Base-by-base conservation (phyloP, 2,329 filamentous ascomycete genomes). In the Daldinia sp. region DNA sequence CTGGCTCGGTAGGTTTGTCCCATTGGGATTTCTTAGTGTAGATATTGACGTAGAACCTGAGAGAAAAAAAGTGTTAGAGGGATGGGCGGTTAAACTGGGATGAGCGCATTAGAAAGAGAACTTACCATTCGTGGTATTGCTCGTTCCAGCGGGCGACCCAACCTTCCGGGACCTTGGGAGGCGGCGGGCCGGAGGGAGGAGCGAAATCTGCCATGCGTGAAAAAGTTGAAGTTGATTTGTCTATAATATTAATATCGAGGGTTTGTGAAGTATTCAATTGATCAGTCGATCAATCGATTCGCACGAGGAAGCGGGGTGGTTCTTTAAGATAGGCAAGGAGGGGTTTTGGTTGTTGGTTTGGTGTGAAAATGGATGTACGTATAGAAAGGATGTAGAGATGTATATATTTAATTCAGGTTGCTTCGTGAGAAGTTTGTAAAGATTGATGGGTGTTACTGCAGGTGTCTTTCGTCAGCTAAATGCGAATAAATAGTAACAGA, bases 1-100 rank as follows among this genome's bases (percentile, higher is more conserved):
- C 89, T 48, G 92, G 90, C 60, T 86, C 86, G 41, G 89, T 93
- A 18, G 94, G 94, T 73, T 89, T 91, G 4, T 97, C 92, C 94
- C 94, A 98, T 86, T 95, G 92, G 4, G 94, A 97, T 78, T 92
- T 87, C 76, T 96, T 96, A 72, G 94, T 97, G 80, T 90, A 88
- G 68, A 92, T 88, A 82, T 98, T 96, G 68, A 97, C 92, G 82
- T 92, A 98, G 87, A 96, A 97, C 91, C 91, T 93, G 35, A 70
- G 5, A 10, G 5, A 46, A 13, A 20, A 46, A 50, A 28, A 7
- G n/a, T 4, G 39, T 78, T 67, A 73, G 61, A 56, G 26, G 12
- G 23, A 12, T 41, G 30, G 61, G 65, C 57, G 46, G 44, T 18
- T 60, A 53, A 3, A 37, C 28, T 20, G 30, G 23, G 18, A 26